A percentile compares a stretch with the other conserved stretches of the same genome.
These are phyloP conservation scores for Sanghuangporus baumii DNA, from an alignment of 1,284 basidiomycete species.

Conservation along the genomic window DNA sequence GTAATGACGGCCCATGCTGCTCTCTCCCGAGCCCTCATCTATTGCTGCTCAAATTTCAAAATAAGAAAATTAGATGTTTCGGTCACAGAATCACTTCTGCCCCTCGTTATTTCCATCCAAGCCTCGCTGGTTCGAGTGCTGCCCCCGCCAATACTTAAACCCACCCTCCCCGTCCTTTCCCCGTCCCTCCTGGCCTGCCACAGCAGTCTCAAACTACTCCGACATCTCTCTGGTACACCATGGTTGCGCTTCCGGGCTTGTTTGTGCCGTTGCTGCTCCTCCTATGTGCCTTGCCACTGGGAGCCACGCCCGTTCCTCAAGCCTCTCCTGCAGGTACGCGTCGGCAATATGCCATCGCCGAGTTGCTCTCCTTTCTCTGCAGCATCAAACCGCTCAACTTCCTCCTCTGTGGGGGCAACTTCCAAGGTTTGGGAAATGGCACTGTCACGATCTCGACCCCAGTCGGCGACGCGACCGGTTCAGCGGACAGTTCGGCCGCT, in stretches of 20 bases:
- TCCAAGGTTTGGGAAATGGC: neutral
- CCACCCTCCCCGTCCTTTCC: neutral
- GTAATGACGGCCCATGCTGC: neutral
- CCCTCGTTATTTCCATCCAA: neutral
- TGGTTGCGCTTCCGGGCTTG: conserved; percentile 1
- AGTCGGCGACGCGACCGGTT: conserved; percentile 50
- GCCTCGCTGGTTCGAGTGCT: conserved; percentile 8
- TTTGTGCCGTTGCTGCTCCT: neutral
- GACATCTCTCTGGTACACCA: neutral
- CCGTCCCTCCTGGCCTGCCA: neutral
- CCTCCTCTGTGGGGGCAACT: neutral
- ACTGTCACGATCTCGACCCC: conserved; percentile 30
- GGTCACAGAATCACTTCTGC: neutral
- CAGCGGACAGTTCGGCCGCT: conserved; percentile 40
- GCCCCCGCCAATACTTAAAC: neutral
- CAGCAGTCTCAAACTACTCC: conserved; percentile 6
- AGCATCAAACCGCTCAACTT: conserved; percentile 10
- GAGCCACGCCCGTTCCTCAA: neutral
- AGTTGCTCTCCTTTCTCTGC: conserved; percentile 9
- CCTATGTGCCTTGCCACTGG: neutral
- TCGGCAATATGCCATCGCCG: neutral
- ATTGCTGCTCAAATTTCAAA: neutral
- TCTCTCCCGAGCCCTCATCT: neutral
- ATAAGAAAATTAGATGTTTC: neutral
- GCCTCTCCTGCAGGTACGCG: conserved; percentile 6